A percentile compares a stretch with the other conserved stretches of the same genome.
Evolutionary conservation across 2,329 filamentous ascomycete species (phyloP).

Genomic region (Stylonectria norvegica): DNA sequence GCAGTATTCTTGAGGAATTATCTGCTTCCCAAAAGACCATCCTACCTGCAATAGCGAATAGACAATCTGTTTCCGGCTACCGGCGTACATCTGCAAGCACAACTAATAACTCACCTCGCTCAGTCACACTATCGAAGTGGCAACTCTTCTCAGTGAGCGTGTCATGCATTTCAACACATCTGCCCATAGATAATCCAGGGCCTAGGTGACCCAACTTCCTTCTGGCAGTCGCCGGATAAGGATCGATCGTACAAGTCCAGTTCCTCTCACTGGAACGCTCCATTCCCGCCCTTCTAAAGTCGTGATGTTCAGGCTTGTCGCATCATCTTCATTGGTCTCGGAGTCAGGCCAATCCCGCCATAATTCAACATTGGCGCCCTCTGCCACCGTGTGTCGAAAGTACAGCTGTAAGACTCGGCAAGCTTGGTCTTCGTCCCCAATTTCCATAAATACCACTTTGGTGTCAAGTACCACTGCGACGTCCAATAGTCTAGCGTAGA

Average conservation of each 20-base stretch:
- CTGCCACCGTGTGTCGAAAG: slow-evolving; percentile 23
- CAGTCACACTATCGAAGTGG: background rate
- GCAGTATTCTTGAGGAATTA: no score
- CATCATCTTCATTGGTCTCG: slow-evolving; percentile 28
- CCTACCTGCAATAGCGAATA: no score
- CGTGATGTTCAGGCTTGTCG: slow-evolving; percentile 20
- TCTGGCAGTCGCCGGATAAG: slow-evolving; percentile 13
- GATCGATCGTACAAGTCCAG: slow-evolving; percentile 47
- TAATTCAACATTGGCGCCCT: slow-evolving; percentile 52
- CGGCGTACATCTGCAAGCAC: background rate
- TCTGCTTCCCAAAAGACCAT: no score
- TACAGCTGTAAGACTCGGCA: slow-evolving; percentile 55
- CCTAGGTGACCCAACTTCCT: no score
- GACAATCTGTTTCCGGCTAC: background rate
- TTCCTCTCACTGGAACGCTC: slow-evolving; percentile 41
- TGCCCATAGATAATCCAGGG: no score
- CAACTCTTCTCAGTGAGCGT: background rate
- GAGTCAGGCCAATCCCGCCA: slow-evolving; percentile 67
- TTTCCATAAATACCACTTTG: slow-evolving; percentile 63
- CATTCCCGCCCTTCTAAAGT: slow-evolving; percentile 7
- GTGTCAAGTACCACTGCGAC: slow-evolving; percentile 50
- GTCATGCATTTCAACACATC: background rate
- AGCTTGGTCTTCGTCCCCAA: slow-evolving; percentile 68
- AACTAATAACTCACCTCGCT: background rate
- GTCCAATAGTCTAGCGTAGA: slow-evolving; percentile 64